Percentiles rank a stretch among this genome's conserved stretches.
Conservation (phyloP, 2,329 filamentous ascomycete genomes). For the Hypoxylon sp. region DNA sequence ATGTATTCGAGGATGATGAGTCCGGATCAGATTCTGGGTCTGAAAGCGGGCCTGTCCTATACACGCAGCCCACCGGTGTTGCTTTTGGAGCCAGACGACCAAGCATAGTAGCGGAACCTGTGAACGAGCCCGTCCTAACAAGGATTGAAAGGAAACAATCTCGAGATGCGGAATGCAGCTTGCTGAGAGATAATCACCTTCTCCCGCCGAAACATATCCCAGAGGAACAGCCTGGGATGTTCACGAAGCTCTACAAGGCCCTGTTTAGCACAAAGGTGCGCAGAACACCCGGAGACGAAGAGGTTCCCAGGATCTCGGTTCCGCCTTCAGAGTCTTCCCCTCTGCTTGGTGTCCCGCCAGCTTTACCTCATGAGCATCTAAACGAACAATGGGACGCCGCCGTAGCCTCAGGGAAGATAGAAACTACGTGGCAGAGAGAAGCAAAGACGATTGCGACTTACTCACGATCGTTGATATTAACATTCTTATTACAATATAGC, state of each 20-base stretch:
- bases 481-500: conserved; percentile 85
- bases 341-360: conserved; percentile 62
- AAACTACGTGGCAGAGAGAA: conserved; percentile 93
- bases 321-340: conserved; percentile 59
- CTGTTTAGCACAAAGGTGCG: conserved; percentile 71
- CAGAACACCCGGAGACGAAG: conserved; percentile 58
- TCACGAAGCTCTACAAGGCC: conserved; percentile 58
- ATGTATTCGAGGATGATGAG: conserved; percentile 53
- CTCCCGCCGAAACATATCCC: conserved; percentile 71
- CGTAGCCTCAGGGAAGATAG: conserved; percentile 83
- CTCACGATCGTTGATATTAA: conserved; percentile 78
- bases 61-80: conserved; percentile 83
- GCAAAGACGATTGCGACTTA: conserved; percentile 83
- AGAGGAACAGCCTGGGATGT: conserved; percentile 55
- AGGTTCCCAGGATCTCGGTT: conserved; percentile 53
- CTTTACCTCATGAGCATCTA: conserved; percentile 69
- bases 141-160: conserved; percentile 70
- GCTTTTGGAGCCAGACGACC: conserved; percentile 79
- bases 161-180: conserved; percentile 70
- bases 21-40: conserved; percentile 54
- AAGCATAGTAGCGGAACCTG: conserved; percentile 72
- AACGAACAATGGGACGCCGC: conserved; percentile 88
- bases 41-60: conserved; percentile 68
- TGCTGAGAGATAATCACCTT: conserved; percentile 76
- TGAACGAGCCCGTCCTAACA: conserved; percentile 65